phyloP scores from a whole-genome alignment of 1,284 basidiomycete genomes.

The Austropuccinia psidii region DNA sequence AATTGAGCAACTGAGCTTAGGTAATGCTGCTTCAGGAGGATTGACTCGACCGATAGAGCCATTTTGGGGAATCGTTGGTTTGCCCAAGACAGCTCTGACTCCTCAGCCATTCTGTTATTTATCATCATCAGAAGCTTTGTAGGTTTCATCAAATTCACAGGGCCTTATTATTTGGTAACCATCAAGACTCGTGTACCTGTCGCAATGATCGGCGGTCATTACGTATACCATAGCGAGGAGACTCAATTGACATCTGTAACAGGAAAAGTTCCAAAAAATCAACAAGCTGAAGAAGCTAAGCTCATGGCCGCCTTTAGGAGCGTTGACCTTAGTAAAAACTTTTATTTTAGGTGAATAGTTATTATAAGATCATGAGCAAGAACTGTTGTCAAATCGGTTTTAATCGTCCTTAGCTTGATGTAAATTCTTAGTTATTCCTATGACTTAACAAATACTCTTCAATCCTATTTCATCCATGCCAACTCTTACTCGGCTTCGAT shows the following conservation, averaged over 20 bases:
- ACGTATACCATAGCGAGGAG: slow-evolving; percentile 92
- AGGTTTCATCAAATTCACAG: slow-evolving; percentile 48
- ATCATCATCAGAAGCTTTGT: slow-evolving; percentile 55
- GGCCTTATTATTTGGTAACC: slow-evolving; percentile 47
- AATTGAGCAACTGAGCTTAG: slow-evolving; percentile 81
- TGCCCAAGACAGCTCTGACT: background rate
- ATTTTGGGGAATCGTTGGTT: slow-evolving; percentile 25
- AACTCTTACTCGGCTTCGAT: slow-evolving; percentile 40
- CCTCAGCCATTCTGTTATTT: slow-evolving; percentile 43
- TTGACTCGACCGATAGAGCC: slow-evolving; percentile 50
- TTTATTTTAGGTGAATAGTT: slow-evolving; percentile 84
- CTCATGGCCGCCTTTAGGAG: slow-evolving; percentile 89
- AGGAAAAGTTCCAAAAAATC: slow-evolving; percentile 52
- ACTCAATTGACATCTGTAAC: slow-evolving; percentile 72
- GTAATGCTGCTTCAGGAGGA: slow-evolving; percentile 68
- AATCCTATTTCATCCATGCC: slow-evolving; percentile 73
- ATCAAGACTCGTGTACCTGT: slow-evolving; percentile 77
- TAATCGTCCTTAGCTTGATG: slow-evolving; percentile 6
- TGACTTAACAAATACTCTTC: slow-evolving; percentile 88
- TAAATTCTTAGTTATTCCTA: slow-evolving; percentile 69
- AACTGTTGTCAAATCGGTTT: background rate
- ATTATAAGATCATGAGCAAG: background rate
- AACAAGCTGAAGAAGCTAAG: slow-evolving; percentile 45
- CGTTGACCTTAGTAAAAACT: slow-evolving; percentile 96
- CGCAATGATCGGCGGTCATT: slow-evolving; percentile 89